Evolutionary conservation across 2,329 filamentous ascomycete species (phyloP).

Genomic region (Sordariomycetes sp.): DNA sequence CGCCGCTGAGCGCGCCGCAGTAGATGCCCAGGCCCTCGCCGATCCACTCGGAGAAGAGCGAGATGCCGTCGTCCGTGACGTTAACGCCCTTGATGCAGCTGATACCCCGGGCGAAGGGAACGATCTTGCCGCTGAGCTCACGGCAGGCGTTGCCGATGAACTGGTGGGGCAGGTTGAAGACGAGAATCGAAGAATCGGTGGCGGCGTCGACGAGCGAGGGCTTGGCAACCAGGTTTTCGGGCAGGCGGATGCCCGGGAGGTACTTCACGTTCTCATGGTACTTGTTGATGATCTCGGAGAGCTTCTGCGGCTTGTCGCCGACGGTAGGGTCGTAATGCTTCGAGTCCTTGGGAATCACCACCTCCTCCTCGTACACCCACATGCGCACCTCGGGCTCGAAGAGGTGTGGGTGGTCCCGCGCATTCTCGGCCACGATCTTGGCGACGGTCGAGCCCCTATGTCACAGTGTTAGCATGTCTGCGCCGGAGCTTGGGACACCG

Average conservation of each 20-base stretch:
- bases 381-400: slow-evolving; percentile 90
- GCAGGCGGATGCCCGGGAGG: slow-evolving; percentile 75
- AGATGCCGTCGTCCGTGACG: slow-evolving; percentile 73
- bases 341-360: slow-evolving; percentile 58
- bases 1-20: slow-evolving; percentile 87
- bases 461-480: slow-evolving; percentile 1
- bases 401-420: slow-evolving; percentile 58
- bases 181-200: slow-evolving; percentile 70
- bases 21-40: slow-evolving; percentile 87
- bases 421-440: slow-evolving; percentile 94
- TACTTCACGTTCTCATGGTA: slow-evolving; percentile 97
- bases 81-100: slow-evolving; percentile 98
- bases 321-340: slow-evolving; percentile 55
- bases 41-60: slow-evolving; percentile 90
- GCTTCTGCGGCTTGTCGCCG: slow-evolving; percentile 62
- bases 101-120: slow-evolving; percentile 85
- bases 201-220: slow-evolving; percentile 70
- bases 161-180: slow-evolving; percentile 95
- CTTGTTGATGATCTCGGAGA: slow-evolving; percentile 82
- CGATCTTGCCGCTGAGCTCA: slow-evolving; percentile 73
- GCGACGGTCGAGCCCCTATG: slow-evolving; percentile 86
- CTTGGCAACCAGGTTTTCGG: slow-evolving; percentile 72
- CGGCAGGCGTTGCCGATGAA: slow-evolving; percentile 84
- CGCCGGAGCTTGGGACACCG: background rate
- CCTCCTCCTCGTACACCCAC: slow-evolving; percentile 97